Evolutionary conservation across 2,329 filamentous ascomycete genomes (phyloP).

Genomic region (Stromatinia cepivora): DNA sequence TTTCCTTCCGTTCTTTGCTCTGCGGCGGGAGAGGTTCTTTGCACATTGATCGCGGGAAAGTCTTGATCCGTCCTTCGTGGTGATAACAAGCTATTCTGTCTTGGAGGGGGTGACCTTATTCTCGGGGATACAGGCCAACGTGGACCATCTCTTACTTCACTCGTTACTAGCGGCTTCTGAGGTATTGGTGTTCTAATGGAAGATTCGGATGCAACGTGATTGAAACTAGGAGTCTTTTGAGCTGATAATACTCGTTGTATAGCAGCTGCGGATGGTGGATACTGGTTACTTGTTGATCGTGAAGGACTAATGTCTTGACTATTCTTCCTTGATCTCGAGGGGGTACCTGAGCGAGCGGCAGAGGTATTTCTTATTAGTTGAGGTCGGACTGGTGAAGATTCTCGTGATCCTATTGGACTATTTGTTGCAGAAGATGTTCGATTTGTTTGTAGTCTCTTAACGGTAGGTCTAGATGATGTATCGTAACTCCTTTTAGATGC

Average conservation of each 20-base stretch:
- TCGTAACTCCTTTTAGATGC: constrained; percentile 30
- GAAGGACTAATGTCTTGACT: constrained; percentile 67
- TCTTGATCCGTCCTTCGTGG: constrained; percentile 53
- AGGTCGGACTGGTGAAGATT: constrained; percentile 47
- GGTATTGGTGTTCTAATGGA: constrained; percentile 61
- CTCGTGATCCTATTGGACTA: constrained; percentile 50
- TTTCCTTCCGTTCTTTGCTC: constrained; percentile 43
- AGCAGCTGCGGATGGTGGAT: constrained; percentile 61
- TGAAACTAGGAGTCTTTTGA: constrained; percentile 62
- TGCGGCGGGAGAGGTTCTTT: constrained; percentile 46
- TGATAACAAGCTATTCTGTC: constrained; percentile 48
- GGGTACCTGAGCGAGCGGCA: constrained; percentile 35
- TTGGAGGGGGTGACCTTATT: constrained; percentile 73
- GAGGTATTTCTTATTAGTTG: constrained; percentile 35
- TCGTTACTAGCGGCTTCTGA: constrained; percentile 56
- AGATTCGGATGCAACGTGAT: constrained; percentile 60
- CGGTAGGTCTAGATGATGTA: constrained; percentile 32
- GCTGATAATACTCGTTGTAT: constrained; percentile 69
- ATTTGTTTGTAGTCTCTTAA: constrained; percentile 35
- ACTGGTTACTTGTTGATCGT: constrained; percentile 50
- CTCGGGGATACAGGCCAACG: constrained; percentile 78
- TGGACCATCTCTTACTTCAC: constrained; percentile 56
- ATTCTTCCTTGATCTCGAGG: constrained; percentile 62
- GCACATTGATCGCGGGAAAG: constrained; percentile 53
- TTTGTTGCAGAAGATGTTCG: constrained; percentile 44